These are phyloP conservation scores for Gomphus sp. DNA, from an alignment of 1,284 basidiomycete species.

Conservation along the genomic window DNA sequence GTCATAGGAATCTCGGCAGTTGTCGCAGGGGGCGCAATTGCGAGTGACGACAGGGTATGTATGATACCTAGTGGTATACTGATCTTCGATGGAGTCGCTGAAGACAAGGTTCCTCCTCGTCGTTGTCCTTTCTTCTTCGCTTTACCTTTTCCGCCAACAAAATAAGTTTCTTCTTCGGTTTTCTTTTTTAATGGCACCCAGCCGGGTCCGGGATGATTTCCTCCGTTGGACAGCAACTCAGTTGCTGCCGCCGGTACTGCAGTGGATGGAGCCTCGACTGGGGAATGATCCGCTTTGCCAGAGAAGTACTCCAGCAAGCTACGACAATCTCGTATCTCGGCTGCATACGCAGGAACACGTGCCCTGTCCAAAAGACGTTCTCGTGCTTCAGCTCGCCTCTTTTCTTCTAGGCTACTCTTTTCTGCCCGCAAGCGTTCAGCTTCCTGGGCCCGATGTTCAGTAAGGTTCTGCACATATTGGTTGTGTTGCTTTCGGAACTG, in stretches of 20 bases:
- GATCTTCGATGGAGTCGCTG: neutral
- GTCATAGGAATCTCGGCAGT: neutral
- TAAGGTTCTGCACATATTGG: neutral
- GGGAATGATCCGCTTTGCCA: neutral
- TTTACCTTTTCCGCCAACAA: slow-evolving; percentile 1
- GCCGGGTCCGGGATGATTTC: slow-evolving; percentile 3
- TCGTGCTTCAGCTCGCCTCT: neutral
- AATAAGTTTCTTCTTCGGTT: neutral
- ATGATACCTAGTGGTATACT: slow-evolving; percentile 6
- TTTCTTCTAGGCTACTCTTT: neutral
- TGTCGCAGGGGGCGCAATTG: slow-evolving; percentile 1
- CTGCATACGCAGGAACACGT: neutral
- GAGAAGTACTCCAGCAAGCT: slow-evolving; percentile 6
- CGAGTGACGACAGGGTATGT: neutral
- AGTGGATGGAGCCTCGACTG: neutral
- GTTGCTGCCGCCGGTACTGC: neutral
- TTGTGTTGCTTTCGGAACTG: neutral
- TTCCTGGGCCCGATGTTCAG: neutral
- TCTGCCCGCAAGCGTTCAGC: slow-evolving; percentile 5
- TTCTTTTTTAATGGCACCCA: slow-evolving; percentile 8
- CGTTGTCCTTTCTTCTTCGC: slow-evolving; percentile 6
- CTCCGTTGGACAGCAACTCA: neutral
- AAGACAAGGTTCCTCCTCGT: neutral
- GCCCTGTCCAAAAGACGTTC: slow-evolving; percentile 6
- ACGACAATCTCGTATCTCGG: slow-evolving; percentile 4